Conservation (phyloP, 2,329 filamentous ascomycete species). For the Claviceps paspali region DNA sequence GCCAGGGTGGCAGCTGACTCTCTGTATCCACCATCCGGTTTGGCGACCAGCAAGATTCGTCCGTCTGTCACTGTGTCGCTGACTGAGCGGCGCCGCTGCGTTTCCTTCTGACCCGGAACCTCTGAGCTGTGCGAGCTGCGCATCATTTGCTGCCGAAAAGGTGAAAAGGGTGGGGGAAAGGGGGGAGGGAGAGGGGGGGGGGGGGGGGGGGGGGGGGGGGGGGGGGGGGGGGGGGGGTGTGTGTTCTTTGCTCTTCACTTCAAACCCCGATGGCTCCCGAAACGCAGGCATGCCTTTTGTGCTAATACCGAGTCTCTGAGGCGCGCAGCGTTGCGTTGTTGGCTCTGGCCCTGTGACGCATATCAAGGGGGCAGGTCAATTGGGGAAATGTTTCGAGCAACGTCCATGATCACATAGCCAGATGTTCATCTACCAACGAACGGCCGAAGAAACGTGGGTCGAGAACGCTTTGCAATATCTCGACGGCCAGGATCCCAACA, state of each 20-base stretch:
- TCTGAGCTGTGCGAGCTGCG: neutral
- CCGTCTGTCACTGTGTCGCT: too few species aligned
- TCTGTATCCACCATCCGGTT: neutral
- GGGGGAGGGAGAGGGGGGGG: too few species aligned
- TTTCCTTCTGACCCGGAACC: neutral
- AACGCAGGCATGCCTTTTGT: neutral
- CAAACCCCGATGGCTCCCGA: neutral
- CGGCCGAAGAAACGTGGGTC: neutral
- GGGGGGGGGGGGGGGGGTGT: too few species aligned
- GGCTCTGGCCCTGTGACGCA: neutral
- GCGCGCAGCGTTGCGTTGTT: neutral
- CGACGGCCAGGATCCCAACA: neutral
- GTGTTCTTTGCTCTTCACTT: neutral
- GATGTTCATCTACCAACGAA: neutral
- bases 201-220: too few species aligned
- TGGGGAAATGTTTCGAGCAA: neutral
- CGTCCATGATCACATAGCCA: neutral
- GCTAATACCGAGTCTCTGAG: neutral
- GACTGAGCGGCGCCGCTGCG: too few species aligned
- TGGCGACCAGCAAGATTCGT: neutral
- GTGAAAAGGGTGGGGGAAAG: too few species aligned
- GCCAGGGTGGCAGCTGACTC: neutral
- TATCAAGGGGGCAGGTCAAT: neutral
- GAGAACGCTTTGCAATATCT: neutral
- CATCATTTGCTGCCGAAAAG: neutral